phyloP scores from a whole-genome alignment of 345 rosid species.

The Pugionium cornutum region DNA sequence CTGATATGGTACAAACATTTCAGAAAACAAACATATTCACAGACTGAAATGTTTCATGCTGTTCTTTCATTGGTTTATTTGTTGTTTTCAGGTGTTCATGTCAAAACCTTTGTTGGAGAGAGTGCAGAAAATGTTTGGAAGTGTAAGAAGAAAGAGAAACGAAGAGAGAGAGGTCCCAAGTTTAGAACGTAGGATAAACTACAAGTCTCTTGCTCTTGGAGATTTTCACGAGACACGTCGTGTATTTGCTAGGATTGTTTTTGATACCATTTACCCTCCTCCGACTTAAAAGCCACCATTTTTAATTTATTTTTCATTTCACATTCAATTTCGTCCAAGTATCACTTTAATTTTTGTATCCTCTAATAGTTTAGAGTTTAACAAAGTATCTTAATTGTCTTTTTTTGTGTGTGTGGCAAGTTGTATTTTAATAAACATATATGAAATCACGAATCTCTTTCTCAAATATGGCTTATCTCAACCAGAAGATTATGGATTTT shows the following conservation, averaged over 20 bases:
- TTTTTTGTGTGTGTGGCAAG: too few species aligned
- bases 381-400: too few species aligned
- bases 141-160: conserved; percentile 44
- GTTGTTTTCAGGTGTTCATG: conserved; percentile 52
- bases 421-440: too few species aligned
- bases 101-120: conserved; percentile 42
- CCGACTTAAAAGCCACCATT: conserved; percentile 9
- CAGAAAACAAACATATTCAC: not conserved
- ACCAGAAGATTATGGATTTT: too few species aligned
- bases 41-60: not conserved
- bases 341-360: too few species aligned
- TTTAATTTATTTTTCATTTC: not conserved
- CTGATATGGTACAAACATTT: conserved; percentile 38
- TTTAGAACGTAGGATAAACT: conserved; percentile 48
- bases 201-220: conserved; percentile 47
- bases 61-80: not conserved
- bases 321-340: conserved; percentile 2
- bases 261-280: conserved; percentile 42
- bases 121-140: conserved; percentile 49
- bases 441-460: too few species aligned
- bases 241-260: conserved; percentile 37
- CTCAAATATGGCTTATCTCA: too few species aligned
- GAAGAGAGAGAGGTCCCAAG: conserved; percentile 43
- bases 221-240: conserved; percentile 42
- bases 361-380: too few species aligned